Evolutionary conservation across 805 yeast genomes (phyloP).

Genomic region (Hyphopichia homilentoma): DNA sequence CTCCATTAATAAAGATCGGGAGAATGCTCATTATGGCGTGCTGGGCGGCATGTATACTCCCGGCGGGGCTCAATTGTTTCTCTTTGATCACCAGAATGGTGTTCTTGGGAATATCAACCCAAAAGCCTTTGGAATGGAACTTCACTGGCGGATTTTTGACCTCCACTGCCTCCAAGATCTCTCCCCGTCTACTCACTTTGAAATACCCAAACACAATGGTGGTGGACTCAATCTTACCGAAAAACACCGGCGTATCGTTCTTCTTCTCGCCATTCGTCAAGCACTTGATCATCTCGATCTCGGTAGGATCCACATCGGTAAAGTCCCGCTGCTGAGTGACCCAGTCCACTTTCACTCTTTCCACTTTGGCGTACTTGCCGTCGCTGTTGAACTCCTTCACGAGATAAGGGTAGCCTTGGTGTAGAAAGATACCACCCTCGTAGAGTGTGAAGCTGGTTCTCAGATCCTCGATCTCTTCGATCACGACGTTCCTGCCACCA

Average conservation of each 20-base stretch:
- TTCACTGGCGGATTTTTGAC: conserved; percentile 83
- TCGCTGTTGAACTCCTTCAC: conserved; percentile 81
- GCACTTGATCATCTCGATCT: conserved; percentile 62
- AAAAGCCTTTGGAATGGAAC: conserved; percentile 72
- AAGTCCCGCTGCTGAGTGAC: conserved; percentile 86
- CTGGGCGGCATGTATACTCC: conserved; percentile 94
- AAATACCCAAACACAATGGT: conserved; percentile 88
- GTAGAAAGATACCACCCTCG: conserved; percentile 88
- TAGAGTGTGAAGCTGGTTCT: conserved; percentile 88
- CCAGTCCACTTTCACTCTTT: conserved; percentile 92
- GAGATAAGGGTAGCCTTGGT: conserved; percentile 88
- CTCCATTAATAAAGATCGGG: conserved; percentile 69
- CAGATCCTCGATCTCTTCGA: conserved; percentile 86
- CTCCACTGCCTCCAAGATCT: conserved; percentile 90
- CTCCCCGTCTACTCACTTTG: conserved; percentile 70
- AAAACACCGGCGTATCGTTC: conserved; percentile 57
- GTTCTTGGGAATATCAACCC: conserved; percentile 81
- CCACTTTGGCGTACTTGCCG: conserved; percentile 78
- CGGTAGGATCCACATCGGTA: conserved; percentile 86
- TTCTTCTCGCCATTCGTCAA: conserved; percentile 35
- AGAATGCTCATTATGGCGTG: conserved; percentile 81
- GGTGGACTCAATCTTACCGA: conserved; percentile 70
- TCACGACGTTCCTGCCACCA: conserved; percentile 65
- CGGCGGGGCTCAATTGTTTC: conserved; percentile 70
- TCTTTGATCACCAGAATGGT: conserved; percentile 55